Evolutionary conservation across 176 grass and related monocot species (phyloP).

Genomic region (Cymbopogon citratus): DNA sequence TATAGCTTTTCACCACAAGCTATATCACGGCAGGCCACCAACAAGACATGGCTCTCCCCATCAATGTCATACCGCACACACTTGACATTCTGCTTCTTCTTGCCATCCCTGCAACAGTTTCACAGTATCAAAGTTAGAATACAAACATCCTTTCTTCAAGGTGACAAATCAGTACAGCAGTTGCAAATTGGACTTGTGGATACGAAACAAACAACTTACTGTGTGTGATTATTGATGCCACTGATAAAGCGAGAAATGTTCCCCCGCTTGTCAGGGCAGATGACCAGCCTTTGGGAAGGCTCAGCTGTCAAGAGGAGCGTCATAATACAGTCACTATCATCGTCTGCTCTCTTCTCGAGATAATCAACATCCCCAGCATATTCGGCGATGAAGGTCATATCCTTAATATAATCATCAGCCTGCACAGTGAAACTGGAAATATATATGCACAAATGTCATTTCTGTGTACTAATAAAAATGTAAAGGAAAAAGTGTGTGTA

Average conservation of each 20-base stretch:
- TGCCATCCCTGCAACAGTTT: slow-evolving; percentile 72
- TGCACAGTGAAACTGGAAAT: slow-evolving; percentile 83
- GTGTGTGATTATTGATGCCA: no score
- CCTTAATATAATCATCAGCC: slow-evolving; percentile 77
- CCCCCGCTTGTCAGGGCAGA: slow-evolving; percentile 66
- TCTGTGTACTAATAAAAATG: not conserved
- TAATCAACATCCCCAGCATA: slow-evolving; percentile 89
- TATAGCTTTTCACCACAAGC: slow-evolving; percentile 72
- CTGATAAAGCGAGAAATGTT: no score
- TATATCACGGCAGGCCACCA: slow-evolving; percentile 41
- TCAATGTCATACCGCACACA: slow-evolving; percentile 78
- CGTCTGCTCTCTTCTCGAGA: slow-evolving; percentile 52
- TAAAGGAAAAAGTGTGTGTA: not conserved
- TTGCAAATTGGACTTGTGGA: not conserved
- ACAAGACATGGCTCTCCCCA: slow-evolving; percentile 45
- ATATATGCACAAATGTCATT: slow-evolving; percentile 14
- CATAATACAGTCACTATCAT: slow-evolving; percentile 90
- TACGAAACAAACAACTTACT: no score
- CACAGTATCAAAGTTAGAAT: slow-evolving; percentile 26
- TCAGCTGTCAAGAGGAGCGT: slow-evolving; percentile 59
- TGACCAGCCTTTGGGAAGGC: slow-evolving; percentile 58
- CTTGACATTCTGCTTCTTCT: slow-evolving; percentile 83
- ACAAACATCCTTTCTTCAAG: not conserved
- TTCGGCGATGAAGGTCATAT: slow-evolving; percentile 75
- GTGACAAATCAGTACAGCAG: not conserved